Base-by-base conservation (phyloP, 2,329 filamentous ascomycete species). In the Amesomyces nigricolor region DNA sequence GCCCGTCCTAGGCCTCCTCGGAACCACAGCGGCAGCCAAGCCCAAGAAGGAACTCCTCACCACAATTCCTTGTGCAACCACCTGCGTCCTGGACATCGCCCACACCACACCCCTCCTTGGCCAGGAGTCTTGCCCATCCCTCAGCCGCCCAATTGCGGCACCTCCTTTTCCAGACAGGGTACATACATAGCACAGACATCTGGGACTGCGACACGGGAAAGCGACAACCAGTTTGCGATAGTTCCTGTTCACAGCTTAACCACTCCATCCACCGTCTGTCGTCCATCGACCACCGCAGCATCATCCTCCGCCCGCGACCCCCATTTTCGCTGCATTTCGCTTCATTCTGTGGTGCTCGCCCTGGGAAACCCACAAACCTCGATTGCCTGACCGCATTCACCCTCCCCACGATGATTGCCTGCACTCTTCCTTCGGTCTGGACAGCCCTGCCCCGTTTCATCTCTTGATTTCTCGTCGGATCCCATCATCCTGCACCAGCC, bases 371-470 rank as follows among this genome's bases (percentile, higher is more conserved):
- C 29, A 50, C 50, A 53, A 50, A 53, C 40, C 32, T 35, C 32
- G 32, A 35, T 35, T 32, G 37, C 40, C 45, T 46, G 46, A 54
- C 26, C 17, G 29, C 47, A 54, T 52, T 53, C 46, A 62, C 58
- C 61, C 57, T 47, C 63, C 64, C 60, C 70, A 81, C 78, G 70
- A 81, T 81, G 79, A 80, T 74, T 75, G 75, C 72, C 75, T 71
- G 73, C 71, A 73, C 72, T 71, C 70, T 69, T 65, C 71, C 72
- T 69, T 75, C 73, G 69, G 73, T 71, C 69, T 73, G 74, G 78
- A 73, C 72, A 73, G 76, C 73, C 70, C 73, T 76, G 73, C 77
- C 78, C 72, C 73, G 75, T 73, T 77, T 75, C 72, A 70, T 74
- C 76, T 76, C 72, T 73, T 81, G 75, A 81, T 74, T 61, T 58